These are phyloP conservation scores for Zasmidium angulare DNA, from an alignment of 2,329 filamentous ascomycete genomes.

Conservation along the genomic window DNA sequence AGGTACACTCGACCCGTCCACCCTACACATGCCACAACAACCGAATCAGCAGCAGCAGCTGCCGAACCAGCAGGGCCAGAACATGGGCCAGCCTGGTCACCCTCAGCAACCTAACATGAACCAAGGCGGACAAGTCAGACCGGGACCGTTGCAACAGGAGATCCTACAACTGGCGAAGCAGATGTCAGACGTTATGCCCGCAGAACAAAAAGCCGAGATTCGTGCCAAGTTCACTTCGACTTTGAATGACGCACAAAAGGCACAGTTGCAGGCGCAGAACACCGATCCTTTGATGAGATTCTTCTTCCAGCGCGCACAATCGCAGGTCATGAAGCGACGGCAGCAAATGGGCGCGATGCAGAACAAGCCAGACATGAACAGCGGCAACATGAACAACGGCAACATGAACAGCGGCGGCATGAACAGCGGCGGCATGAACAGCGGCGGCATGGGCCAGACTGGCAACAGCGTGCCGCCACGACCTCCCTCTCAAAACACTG, in stretches of 20 bases:
- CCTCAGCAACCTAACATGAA: constrained; percentile 17
- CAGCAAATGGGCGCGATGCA: constrained; percentile 17
- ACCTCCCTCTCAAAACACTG: constrained; percentile 39
- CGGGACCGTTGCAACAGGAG: constrained; percentile 16
- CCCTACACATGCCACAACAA: constrained; percentile 27
- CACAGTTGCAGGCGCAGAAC: constrained; percentile 9
- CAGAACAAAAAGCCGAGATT: constrained; percentile 24
- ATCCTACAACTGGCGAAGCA: constrained; percentile 19
- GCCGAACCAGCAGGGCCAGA: constrained; percentile 13
- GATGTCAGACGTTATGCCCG: constrained; percentile 24
- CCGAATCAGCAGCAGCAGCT: constrained; percentile 26
- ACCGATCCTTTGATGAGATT: constrained; percentile 27
- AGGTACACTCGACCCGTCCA: constrained; percentile 26
- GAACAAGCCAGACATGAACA: constrained; percentile 22
- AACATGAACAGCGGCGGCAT: too few species aligned
- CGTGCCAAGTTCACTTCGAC: constrained; percentile 23
- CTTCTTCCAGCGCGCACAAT: constrained; percentile 20
- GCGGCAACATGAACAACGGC: constrained; percentile 34
- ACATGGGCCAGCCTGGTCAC: constrained; percentile 16
- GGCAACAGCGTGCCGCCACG: constrained; percentile 31
- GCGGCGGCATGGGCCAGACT: constrained; percentile 26
- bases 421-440: constrained; percentile 38
- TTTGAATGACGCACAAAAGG: constrained; percentile 23
- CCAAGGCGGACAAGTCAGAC: constrained; percentile 13
- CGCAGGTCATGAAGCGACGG: constrained; percentile 8